Conservation (phyloP, 306 rosid species). For the Dryas drummondii region DNA sequence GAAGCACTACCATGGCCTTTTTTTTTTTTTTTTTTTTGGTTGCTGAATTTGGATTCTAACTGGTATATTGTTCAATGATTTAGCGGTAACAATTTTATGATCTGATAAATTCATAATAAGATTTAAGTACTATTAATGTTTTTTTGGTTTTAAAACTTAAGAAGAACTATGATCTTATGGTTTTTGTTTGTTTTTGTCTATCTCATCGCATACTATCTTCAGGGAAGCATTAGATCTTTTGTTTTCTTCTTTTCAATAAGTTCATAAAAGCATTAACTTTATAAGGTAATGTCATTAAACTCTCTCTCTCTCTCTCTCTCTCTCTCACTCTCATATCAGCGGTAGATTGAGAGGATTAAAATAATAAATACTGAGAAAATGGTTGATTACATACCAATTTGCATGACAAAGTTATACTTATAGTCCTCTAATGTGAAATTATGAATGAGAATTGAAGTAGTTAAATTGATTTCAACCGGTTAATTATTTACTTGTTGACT, state of each 20-base stretch:
- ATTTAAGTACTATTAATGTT: too few relatives aligned
- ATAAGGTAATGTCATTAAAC: not conserved
- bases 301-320: not conserved
- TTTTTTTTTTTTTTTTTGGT: conserved; percentile 6
- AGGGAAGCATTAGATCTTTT: not conserved
- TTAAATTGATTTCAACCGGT: not conserved
- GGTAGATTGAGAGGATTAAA: too few relatives aligned
- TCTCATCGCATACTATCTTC: not conserved
- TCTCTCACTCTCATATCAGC: not conserved
- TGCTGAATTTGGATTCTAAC: not conserved
- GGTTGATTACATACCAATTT: not conserved
- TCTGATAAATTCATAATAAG: not conserved
- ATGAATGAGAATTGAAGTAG: not conserved
- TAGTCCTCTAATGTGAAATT: too few relatives aligned
- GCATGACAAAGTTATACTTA: not conserved
- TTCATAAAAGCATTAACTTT: not conserved
- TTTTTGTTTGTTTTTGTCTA: too few relatives aligned
- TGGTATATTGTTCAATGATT: not conserved
- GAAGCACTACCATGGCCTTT: not conserved
- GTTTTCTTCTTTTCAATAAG: not conserved
- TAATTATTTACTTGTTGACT: not conserved
- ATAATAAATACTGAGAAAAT: not conserved
- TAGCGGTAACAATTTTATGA: not conserved
- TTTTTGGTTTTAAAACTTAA: too few relatives aligned
- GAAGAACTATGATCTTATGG: too few relatives aligned